Percentiles rank a stretch among this genome's conserved stretches.
These are phyloP conservation scores for Colletotrichum simmondsii DNA, from an alignment of 2,329 filamentous ascomycete genomes.

Conservation along the genomic window DNA sequence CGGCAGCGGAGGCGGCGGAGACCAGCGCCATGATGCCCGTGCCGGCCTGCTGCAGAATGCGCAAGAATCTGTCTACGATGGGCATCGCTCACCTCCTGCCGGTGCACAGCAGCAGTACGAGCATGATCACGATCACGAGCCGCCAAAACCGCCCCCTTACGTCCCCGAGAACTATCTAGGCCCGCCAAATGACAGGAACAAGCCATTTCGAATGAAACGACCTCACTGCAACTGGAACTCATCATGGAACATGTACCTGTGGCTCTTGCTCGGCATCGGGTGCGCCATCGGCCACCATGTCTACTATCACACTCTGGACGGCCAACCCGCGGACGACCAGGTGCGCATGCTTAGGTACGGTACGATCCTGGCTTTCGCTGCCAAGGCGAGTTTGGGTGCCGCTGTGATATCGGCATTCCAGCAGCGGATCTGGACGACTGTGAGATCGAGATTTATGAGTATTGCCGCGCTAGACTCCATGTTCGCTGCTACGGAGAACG, in stretches of 20 bases:
- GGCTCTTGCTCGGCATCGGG: constrained; percentile 44
- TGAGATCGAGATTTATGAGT: constrained; percentile 34
- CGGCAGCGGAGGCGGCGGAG: background rate
- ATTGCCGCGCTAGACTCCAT: constrained; percentile 41
- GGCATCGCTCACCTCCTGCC: background rate
- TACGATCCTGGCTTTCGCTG: constrained; percentile 47
- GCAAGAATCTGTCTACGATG: constrained; percentile 5
- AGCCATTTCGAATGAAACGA: background rate
- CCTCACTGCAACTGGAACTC: constrained; percentile 44
- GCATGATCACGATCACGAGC: background rate
- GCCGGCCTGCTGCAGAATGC: constrained; percentile 22
- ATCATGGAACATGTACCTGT: constrained; percentile 47
- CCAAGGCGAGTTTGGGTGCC: constrained; percentile 48
- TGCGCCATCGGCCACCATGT: constrained; percentile 48
- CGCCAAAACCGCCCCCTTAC: constrained; percentile 4
- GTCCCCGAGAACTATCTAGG: background rate
- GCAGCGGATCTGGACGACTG: constrained; percentile 38
- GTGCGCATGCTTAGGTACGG: constrained; percentile 49
- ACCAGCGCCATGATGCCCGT: constrained; percentile 20
- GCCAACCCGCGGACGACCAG: constrained; percentile 43
- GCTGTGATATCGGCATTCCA: constrained; percentile 42
- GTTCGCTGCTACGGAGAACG: constrained; percentile 46
- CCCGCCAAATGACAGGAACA: background rate
- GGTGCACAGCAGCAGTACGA: background rate
- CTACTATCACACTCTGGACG: constrained; percentile 46